Percentiles rank a stretch among this genome's conserved stretches.
These are phyloP conservation scores for Effrenium voratum DNA, from an alignment of 73 alveolate species.

Conservation along the genomic window DNA sequence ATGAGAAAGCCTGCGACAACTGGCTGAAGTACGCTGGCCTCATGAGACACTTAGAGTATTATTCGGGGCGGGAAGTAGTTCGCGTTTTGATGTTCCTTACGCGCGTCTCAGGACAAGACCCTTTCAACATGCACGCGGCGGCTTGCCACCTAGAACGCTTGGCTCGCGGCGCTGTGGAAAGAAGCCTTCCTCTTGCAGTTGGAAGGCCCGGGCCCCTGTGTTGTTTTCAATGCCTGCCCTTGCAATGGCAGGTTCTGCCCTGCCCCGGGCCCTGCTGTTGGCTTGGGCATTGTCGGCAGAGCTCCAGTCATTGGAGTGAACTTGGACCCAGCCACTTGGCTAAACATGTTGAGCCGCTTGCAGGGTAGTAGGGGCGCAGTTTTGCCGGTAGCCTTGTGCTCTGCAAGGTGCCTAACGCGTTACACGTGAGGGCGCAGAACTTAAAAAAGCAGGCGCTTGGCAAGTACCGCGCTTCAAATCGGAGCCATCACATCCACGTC, in stretches of 20 bases:
- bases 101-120: neutral
- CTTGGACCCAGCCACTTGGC: neutral
- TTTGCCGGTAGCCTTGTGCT: too few relatives aligned
- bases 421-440: neutral
- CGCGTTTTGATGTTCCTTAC: neutral
- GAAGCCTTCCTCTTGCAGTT: neutral
- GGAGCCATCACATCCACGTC: neutral
- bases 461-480: neutral
- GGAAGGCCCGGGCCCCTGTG: neutral
- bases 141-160: neutral
- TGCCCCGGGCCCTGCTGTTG: conserved; percentile 39
- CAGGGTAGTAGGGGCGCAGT: too few relatives aligned
- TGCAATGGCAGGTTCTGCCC: neutral
- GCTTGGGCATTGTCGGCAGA: neutral
- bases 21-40: neutral
- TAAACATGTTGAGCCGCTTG: neutral
- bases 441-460: neutral
- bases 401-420: neutral
- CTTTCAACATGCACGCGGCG: neutral
- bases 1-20: neutral
- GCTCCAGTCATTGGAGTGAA: neutral
- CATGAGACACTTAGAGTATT: neutral
- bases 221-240: neutral
- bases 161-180: neutral
- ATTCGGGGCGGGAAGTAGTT: neutral